Evolutionary conservation across 305 asterid species (phyloP).

Genomic region (Withania somnifera): DNA sequence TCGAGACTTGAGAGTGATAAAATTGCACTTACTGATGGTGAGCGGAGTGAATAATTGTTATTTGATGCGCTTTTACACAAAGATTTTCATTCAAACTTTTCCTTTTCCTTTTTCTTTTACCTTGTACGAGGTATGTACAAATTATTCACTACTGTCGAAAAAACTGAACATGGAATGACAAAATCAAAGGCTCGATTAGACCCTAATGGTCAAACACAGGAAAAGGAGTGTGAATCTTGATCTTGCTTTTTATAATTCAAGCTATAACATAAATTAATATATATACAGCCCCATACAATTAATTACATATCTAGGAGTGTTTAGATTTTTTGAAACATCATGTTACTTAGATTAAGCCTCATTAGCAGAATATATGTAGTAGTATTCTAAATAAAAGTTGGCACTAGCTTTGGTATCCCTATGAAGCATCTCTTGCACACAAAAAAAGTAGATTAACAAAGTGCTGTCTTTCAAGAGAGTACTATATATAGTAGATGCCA

Average conservation of each 20-base stretch:
- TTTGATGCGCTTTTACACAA: not conserved
- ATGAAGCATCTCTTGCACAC: not conserved
- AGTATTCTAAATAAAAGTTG: not conserved
- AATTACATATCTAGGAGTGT: not conserved
- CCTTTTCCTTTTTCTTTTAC: not conserved
- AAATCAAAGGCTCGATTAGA: not conserved
- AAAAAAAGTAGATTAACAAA: not conserved
- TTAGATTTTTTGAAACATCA: not conserved
- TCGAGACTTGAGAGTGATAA: not conserved
- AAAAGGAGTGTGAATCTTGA: not conserved
- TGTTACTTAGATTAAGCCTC: not conserved
- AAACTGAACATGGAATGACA: not conserved
- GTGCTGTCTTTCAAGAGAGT: not conserved
- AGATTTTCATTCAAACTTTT: not conserved
- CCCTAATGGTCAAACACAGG: not conserved
- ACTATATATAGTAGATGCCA: not conserved
- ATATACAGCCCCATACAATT: not conserved
- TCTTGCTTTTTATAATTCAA: not conserved
- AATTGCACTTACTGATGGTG: not conserved
- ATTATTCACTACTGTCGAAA: not conserved
- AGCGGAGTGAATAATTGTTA: not conserved
- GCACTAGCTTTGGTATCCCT: not conserved
- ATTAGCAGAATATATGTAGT: not conserved
- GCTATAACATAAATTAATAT: not conserved
- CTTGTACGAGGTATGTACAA: not conserved